Evolutionary conservation across 192 early-diverging fungal species (phyloP), one percentile per base, ranked within the genome.

Genomic region (Mycoemilia scoparia): DNA sequence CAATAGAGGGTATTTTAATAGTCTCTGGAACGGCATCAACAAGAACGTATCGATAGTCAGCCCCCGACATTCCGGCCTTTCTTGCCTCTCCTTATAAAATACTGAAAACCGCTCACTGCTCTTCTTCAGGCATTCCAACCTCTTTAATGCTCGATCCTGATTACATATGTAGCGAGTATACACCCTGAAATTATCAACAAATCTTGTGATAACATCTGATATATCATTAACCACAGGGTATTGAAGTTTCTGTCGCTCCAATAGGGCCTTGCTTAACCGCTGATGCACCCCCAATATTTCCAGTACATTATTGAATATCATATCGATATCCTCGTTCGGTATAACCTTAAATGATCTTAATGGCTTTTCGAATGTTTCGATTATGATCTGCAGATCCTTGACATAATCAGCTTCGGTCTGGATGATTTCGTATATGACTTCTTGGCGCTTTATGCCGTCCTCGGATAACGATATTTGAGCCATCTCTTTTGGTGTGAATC

Each of bases 381-480:
- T 70, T 5, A 88, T 64, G 23, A 80, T 68, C 24, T 79, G 67
- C 20, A 97, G 67, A 67, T 97, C 92, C 13, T 70, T 65, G 12
- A 85, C 71, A 45, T 90, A 97, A 47, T 90, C 87, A 11, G 69
- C 67, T 63, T 97, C 93, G 1, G 90, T 91, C 34, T 74, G 66
- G 16, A 89, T 68, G 4, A 91, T 77, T 46, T 97, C 93, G 46
- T 77, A 84, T 34, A 97, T 92, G 11, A 91, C 77, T 57, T 97
- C 93, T 41, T 97, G 93, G 28, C 93, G 65, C 38, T 79, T 74
- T 5, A 76, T 67, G 34, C 89, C 87, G 22, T 72, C 54, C 38
- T 71, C 70, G 41, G 59, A 49, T 24, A 82, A 59, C 18, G 49
- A 53, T 36, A 70, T 52, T 52, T 54, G 61, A n/a, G 56, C 73